phyloP scores from a whole-genome alignment of 2,329 filamentous ascomycete genomes.

The Aspergillus niger region DNA sequence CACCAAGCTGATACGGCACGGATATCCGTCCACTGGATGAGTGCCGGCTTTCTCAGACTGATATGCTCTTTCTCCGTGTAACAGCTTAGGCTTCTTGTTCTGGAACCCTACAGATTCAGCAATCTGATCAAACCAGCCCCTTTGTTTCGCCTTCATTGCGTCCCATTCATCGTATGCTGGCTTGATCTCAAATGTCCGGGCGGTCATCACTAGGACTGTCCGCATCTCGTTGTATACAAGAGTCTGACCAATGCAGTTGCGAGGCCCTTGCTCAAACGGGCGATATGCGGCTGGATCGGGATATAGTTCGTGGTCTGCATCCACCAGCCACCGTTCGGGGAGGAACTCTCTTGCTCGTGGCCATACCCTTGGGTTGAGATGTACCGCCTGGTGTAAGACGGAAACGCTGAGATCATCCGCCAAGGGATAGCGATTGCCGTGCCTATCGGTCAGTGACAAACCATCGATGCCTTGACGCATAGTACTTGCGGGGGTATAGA shows the following conservation, averaged over 20 bases:
- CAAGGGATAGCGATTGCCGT: constrained; percentile 18
- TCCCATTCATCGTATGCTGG: constrained; percentile 16
- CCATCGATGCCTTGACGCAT: constrained; percentile 19
- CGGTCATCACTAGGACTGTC: constrained; percentile 28
- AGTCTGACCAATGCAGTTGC: constrained; percentile 54
- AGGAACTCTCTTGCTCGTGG: constrained; percentile 30
- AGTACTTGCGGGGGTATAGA: constrained; percentile 49
- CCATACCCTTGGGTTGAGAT: constrained; percentile 21
- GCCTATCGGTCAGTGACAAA: constrained; percentile 8
- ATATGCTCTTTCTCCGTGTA: constrained; percentile 9
- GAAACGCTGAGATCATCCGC: constrained; percentile 11
- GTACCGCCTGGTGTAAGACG: constrained; percentile 21
- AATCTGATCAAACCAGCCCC: neutral
- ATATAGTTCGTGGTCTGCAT: constrained; percentile 26
- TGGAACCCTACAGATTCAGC: neutral
- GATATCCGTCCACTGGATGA: constrained; percentile 11
- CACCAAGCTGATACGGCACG: constrained; percentile 21
- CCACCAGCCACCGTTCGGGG: constrained; percentile 39
- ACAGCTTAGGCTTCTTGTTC: neutral
- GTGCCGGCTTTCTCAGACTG: constrained; percentile 8
- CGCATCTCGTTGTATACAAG: constrained; percentile 49
- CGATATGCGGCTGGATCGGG: constrained; percentile 47
- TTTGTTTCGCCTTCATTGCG: constrained; percentile 48
- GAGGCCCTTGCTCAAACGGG: constrained; percentile 51
- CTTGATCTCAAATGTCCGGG: constrained; percentile 28